Evolutionary conservation across 495 filamentous ascomycete genomes (phyloP), one percentile per base, ranked within the genome.

Genomic region (Terfezia boudieri): DNA sequence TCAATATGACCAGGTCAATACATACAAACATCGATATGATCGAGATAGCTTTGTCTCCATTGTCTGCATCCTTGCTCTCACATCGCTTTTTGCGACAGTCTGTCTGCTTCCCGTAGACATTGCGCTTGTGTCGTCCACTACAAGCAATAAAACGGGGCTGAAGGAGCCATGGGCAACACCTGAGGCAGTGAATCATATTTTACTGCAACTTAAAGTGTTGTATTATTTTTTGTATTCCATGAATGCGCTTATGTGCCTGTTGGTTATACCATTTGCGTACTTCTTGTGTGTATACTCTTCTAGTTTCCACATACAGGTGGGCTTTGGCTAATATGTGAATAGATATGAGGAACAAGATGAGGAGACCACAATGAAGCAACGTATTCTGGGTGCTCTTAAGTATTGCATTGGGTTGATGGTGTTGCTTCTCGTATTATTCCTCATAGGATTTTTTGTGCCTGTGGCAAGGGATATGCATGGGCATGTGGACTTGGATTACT

Each of bases 111-210:
- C 90, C 6, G 90, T 95, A 61, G 90, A 99, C 70, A 81, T 99
- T 58, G 92, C 90, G 35, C 72, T 99, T 50, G 81, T 94, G 41
- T 94, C 88, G 2, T 89, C 84, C 2, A 96, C 90, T 6, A 80
- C 80, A 9, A 80, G 78, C 10, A 78, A 80, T 8, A 74, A 76
- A 49, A 71, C 82, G 36, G 90, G 90, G 55, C 76, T 75, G 12
- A 88, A 90, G 67, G 94, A 96, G 67, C 81, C 88, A 55, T 99
- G 90, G 90, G 90, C 90, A 14, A 86, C 83, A 0, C 81, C 81
- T 32, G 74, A 82, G 59, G 73, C 73, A 17, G 79, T 99, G 52
- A 74, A 84, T 55, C 73, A 73, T 54, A 94, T 96, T 50, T 70
- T 84, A 4, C 72, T 76, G 36, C 83, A 84, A 0, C 71, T 99